Conservation (phyloP, 192 early-diverging fungal genomes). For the Backusella luteola region DNA sequence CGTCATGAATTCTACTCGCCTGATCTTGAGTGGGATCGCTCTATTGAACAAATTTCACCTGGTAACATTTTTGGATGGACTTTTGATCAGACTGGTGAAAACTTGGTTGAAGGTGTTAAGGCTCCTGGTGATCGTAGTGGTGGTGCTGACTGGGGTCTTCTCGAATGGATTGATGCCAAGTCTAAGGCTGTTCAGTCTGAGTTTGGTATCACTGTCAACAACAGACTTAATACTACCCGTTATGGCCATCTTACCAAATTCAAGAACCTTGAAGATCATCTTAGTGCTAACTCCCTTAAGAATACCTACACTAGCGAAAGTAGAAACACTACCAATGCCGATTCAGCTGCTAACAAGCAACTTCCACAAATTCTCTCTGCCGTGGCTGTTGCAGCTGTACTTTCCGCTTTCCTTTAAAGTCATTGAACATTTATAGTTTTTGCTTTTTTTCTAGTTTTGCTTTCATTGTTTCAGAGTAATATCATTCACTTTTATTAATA, state of each 20-base stretch:
- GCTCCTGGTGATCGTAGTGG: conserved; percentile 23
- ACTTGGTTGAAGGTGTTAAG: conserved; percentile 27
- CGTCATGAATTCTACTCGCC: conserved; percentile 41
- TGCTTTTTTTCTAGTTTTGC: not conserved
- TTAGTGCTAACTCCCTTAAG: not conserved
- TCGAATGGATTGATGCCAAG: conserved; percentile 44
- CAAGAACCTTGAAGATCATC: not conserved
- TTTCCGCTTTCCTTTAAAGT: not conserved
- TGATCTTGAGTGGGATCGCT: conserved; percentile 49
- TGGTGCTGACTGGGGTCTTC: conserved; percentile 38
- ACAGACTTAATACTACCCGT: not conserved
- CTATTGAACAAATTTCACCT: conserved; percentile 41
- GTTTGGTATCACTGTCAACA: not conserved
- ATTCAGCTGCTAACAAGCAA: not conserved
- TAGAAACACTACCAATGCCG: not conserved
- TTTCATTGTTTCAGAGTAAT: not conserved
- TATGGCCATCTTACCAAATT: not conserved
- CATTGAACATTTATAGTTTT: not conserved
- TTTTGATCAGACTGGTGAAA: conserved; percentile 32
- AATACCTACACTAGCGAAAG: not conserved
- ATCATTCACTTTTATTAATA: not conserved
- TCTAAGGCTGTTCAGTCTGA: conserved; percentile 23
- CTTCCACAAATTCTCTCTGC: not conserved
- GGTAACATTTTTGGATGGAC: conserved; percentile 46
- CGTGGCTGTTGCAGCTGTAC: not conserved